phyloP scores from a whole-genome alignment of 768 basidiomycete genomes.

The Serendipita indica region DNA sequence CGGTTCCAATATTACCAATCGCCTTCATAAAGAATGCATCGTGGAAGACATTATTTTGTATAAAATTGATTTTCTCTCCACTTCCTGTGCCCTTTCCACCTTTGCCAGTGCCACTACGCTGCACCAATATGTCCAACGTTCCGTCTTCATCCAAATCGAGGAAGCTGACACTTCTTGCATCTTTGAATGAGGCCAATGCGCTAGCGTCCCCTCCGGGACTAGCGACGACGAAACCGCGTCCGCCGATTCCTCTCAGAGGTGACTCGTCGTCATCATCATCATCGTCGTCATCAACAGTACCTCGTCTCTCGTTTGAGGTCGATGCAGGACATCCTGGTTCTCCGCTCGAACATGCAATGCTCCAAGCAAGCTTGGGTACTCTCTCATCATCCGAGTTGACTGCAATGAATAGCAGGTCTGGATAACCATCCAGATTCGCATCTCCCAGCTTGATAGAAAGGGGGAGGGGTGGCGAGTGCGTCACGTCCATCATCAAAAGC shows the following conservation, averaged over 20 bases:
- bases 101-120: constrained; percentile 56
- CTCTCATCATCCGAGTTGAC: constrained; percentile 25
- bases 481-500: constrained; percentile 56
- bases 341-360: not conserved
- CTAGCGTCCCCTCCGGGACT: constrained; percentile 33
- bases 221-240: not conserved
- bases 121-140: constrained; percentile 79
- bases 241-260: not conserved
- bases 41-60: constrained; percentile 96
- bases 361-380: constrained; percentile 1
- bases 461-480: constrained; percentile 52
- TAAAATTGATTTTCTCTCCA: constrained; percentile 38
- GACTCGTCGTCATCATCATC: not conserved
- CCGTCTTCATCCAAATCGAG: constrained; percentile 95
- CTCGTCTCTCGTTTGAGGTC: not conserved
- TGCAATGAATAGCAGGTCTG: constrained; percentile 58
- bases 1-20: constrained; percentile 39
- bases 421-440: constrained; percentile 85
- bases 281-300: not conserved
- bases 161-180: constrained; percentile 66
- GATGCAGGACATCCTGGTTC: not conserved
- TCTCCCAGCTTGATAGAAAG: constrained; percentile 75
- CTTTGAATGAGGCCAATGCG: constrained; percentile 47
- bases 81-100: constrained; percentile 30
- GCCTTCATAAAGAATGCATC: constrained; percentile 99